Evolutionary conservation across 805 yeast genomes (phyloP).

Genomic region (Metschnikowia picachoensis): DNA sequence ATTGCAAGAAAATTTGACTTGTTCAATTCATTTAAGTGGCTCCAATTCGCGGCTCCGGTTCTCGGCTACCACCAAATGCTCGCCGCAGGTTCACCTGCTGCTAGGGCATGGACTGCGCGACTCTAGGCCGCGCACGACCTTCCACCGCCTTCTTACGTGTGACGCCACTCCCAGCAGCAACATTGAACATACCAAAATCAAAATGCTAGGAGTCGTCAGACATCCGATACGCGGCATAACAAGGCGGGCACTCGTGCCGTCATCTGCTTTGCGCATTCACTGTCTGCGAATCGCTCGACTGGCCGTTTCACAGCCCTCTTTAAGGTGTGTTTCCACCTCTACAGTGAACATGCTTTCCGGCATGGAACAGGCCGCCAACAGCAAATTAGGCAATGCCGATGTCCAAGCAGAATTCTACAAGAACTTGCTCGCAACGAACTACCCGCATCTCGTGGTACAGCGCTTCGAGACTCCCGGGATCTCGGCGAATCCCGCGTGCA

Average conservation of each 20-base stretch:
- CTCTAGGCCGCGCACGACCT: conserved; percentile 15
- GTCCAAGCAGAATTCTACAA: conserved; percentile 83
- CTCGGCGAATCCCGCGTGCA: conserved; percentile 76
- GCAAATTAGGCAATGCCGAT: conserved; percentile 59
- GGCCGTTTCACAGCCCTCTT: neutral
- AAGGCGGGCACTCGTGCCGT: neutral
- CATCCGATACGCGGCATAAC: conserved; percentile 4
- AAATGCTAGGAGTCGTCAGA: conserved; percentile 8
- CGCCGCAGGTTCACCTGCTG: neutral
- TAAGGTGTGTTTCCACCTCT: conserved; percentile 20
- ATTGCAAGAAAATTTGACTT: too few relatives aligned
- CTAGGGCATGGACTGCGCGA: conserved; percentile 1
- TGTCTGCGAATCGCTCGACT: neutral
- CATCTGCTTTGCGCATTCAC: neutral
- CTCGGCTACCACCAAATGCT: neutral
- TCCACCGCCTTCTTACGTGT: conserved; percentile 7
- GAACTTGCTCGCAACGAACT: conserved; percentile 68
- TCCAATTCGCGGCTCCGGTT: neutral
- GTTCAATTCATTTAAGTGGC: too few relatives aligned
- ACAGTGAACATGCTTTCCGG: conserved; percentile 32
- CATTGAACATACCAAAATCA: neutral
- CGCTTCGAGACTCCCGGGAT: conserved; percentile 94
- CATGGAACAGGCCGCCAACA: conserved; percentile 84
- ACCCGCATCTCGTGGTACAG: conserved; percentile 95
- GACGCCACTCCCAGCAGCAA: neutral